phyloP scores from a whole-genome alignment of 805 yeast genomes.

The Kuraishia capsulata region DNA sequence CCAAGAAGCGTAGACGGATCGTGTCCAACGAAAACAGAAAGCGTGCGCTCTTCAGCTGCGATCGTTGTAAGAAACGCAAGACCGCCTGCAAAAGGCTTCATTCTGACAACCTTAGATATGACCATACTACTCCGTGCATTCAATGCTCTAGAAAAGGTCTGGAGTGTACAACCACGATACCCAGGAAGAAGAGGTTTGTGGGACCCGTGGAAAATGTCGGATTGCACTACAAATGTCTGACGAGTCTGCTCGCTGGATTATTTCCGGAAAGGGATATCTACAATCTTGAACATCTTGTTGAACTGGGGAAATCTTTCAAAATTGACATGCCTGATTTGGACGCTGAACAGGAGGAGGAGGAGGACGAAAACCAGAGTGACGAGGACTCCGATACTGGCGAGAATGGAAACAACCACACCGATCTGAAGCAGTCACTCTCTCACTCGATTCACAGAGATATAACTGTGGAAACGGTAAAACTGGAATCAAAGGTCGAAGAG shows the following conservation, averaged over 20 bases:
- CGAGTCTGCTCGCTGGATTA: conserved; percentile 27
- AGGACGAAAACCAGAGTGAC: background rate
- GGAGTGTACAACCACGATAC: conserved; percentile 30
- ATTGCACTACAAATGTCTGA: conserved; percentile 31
- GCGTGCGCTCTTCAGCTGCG: conserved; percentile 35
- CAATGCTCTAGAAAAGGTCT: conserved; percentile 27
- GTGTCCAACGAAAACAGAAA: conserved; percentile 1
- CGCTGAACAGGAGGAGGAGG: conserved; percentile 4
- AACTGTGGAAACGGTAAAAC: background rate
- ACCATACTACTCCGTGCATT: conserved; percentile 28
- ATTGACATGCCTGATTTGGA: conserved; percentile 23
- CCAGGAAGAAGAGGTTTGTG: conserved; percentile 30
- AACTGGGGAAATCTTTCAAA: conserved; percentile 23
- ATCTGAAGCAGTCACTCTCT: background rate
- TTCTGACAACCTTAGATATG: conserved; percentile 20
- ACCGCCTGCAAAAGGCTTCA: conserved; percentile 30
- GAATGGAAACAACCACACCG: background rate
- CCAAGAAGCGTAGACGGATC: background rate
- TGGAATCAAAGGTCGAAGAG: background rate
- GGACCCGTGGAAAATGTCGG: conserved; percentile 34
- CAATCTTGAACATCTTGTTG: conserved; percentile 30
- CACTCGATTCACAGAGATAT: background rate
- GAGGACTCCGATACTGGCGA: background rate
- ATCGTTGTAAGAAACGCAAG: conserved; percentile 34
- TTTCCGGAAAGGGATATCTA: conserved; percentile 36